A percentile compares a stretch with the other conserved stretches of the same genome.
phyloP scores from a whole-genome alignment of 2,329 filamentous ascomycete species.

The Aspergillus sojae region DNA sequence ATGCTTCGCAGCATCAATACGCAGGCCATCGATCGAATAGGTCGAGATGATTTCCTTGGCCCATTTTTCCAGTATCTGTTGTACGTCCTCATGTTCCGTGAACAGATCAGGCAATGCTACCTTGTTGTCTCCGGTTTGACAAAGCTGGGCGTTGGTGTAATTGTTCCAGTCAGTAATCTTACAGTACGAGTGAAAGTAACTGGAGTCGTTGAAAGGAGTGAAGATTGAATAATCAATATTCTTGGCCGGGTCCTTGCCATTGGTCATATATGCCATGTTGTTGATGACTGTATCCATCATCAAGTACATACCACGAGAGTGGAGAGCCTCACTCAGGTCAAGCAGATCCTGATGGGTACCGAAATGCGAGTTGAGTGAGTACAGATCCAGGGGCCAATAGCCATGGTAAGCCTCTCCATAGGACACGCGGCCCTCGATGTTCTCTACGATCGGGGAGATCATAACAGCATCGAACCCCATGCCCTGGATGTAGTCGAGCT shows the following conservation, averaged over 20 bases:
- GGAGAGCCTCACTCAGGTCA: slow-evolving; percentile 45
- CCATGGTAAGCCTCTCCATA: slow-evolving; percentile 50
- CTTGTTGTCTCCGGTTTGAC: slow-evolving; percentile 45
- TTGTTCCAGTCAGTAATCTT: slow-evolving; percentile 20
- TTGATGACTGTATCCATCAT: slow-evolving; percentile 55
- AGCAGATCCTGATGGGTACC: slow-evolving; percentile 48
- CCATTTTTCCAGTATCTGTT: slow-evolving; percentile 44
- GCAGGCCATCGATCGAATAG: slow-evolving; percentile 53
- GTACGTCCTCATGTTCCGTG: slow-evolving; percentile 46
- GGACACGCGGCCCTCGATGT: slow-evolving; percentile 35
- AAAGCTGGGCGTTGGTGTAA: slow-evolving; percentile 32
- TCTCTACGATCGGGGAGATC: slow-evolving; percentile 41
- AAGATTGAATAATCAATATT: slow-evolving; percentile 22
- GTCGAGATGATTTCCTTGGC: slow-evolving; percentile 42
- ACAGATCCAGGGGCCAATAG: slow-evolving; percentile 51
- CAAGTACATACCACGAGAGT: slow-evolving; percentile 49
- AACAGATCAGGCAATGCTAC: slow-evolving; percentile 52
- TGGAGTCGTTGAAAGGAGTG: slow-evolving; percentile 23
- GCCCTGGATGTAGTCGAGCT: slow-evolving; percentile 52
- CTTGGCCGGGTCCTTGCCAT: slow-evolving; percentile 4
- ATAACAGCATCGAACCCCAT: slow-evolving; percentile 47
- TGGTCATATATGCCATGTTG: slow-evolving; percentile 21
- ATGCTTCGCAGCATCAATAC: slow-evolving; percentile 54
- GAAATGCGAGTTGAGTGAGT: slow-evolving; percentile 50
- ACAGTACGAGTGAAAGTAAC: slow-evolving; percentile 24